Evolutionary conservation across 768 basidiomycete genomes (phyloP).

Genomic region (Boletus pseudo-olivaceus): DNA sequence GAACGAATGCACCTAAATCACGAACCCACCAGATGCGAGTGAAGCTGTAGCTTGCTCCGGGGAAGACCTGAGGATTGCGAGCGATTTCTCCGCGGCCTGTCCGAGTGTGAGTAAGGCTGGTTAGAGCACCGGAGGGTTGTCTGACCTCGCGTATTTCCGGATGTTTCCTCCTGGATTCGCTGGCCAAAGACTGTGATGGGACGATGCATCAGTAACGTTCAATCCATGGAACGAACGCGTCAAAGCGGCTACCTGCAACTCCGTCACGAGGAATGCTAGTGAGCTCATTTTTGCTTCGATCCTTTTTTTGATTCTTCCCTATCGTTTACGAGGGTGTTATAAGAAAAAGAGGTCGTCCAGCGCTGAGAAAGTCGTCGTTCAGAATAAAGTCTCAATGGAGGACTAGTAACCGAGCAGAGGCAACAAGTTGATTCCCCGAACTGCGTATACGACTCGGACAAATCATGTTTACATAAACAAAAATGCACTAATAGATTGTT

Average conservation of each 20-base stretch:
- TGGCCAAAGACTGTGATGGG: conserved; percentile 70
- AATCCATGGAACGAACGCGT: not conserved
- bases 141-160: conserved; percentile 90
- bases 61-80: conserved; percentile 75
- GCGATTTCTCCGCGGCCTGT: conserved; percentile 84
- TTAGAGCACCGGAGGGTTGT: not conserved
- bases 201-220: conserved; percentile 5
- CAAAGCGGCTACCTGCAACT: conserved; percentile 53
- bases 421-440: not conserved
- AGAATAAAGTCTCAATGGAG: no score
- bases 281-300: conserved; percentile 49
- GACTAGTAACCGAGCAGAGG: not conserved
- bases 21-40: conserved; percentile 64
- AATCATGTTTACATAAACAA: conserved; percentile 10
- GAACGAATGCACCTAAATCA: conserved; percentile 5
- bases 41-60: conserved; percentile 74
- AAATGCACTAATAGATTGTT: not conserved
- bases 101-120: conserved; percentile 4
- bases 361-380: not conserved
- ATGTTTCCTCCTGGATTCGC: conserved; percentile 84
- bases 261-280: conserved; percentile 66
- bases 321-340: not conserved
- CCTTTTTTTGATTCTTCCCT: not conserved
- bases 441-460: not conserved
- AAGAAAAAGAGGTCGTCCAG: not conserved